These are phyloP conservation scores for Hypoxylon cercidicola DNA, from an alignment of 495 filamentous ascomycete genomes.

Conservation along the genomic window DNA sequence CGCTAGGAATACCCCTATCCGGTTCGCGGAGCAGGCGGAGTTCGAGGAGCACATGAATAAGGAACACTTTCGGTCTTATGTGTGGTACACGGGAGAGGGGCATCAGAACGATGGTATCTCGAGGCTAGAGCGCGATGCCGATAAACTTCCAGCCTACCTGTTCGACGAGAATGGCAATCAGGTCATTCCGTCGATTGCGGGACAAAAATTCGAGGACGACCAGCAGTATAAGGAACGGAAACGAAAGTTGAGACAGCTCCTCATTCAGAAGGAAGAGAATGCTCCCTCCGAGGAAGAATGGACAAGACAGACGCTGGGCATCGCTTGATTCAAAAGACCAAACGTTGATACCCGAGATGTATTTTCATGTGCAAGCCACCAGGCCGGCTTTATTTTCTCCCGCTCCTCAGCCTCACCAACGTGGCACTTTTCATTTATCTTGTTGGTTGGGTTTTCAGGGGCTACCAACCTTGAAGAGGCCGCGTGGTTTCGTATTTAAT, in stretches of 20 bases:
- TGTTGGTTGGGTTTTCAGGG: conserved; percentile 7
- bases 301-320: conserved; percentile 43
- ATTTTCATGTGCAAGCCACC: conserved; percentile 2
- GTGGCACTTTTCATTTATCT: conserved; percentile 1
- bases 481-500: background rate
- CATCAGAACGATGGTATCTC: conserved; percentile 50
- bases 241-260: conserved; percentile 44
- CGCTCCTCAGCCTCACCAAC: conserved; percentile 4
- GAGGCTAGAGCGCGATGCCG: conserved; percentile 28
- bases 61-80: conserved; percentile 66
- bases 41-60: conserved; percentile 71
- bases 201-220: conserved; percentile 51
- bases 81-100: conserved; percentile 76
- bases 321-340: conserved; percentile 17
- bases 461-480: background rate
- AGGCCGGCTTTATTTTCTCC: conserved; percentile 5
- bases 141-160: conserved; percentile 52
- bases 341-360: background rate
- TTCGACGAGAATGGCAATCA: conserved; percentile 53
- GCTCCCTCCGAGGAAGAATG: conserved; percentile 55
- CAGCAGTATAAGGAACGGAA: conserved; percentile 48
- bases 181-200: conserved; percentile 54
- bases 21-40: conserved; percentile 45
- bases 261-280: conserved; percentile 48
- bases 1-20: conserved; percentile 24